Evolutionary conservation across 306 rosid species (phyloP).

Genomic region (Glycine latifolia): DNA sequence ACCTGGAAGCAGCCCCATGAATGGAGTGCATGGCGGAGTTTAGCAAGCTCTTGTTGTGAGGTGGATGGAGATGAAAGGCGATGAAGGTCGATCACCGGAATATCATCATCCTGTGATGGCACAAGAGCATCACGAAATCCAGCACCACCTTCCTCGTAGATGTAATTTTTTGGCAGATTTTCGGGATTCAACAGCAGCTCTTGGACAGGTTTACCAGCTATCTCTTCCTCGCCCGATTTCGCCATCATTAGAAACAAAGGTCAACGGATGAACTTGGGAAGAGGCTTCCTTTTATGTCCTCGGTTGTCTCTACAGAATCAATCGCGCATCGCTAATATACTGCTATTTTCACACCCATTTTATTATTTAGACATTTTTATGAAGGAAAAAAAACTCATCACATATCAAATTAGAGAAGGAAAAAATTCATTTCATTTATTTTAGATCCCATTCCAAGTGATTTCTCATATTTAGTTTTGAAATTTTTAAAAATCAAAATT

Average conservation of each 20-base stretch:
- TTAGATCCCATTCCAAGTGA: not conserved
- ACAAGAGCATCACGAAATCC: conserved; percentile 48
- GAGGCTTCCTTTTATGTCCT: not conserved
- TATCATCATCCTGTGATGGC: conserved; percentile 11
- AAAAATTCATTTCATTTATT: not conserved
- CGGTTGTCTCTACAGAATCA: not conserved
- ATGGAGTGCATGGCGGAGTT: conserved; percentile 33
- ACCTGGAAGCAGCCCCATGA: conserved; percentile 66
- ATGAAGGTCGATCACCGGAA: conserved; percentile 54
- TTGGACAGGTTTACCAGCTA: conserved; percentile 46
- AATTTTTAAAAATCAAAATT: no score
- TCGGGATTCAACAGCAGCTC: conserved; percentile 44
- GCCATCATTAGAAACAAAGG: conserved; percentile 29
- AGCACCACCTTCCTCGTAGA: conserved; percentile 38
- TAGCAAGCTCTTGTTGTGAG: conserved; percentile 40
- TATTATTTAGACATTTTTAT: no score
- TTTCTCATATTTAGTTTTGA: no score
- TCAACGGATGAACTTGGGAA: not conserved
- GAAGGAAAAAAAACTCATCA: not conserved
- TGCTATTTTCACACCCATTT: no score
- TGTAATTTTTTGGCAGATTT: conserved; percentile 48
- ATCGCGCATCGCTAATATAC: no score
- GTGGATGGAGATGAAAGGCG: conserved; percentile 38
- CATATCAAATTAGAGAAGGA: not conserved
- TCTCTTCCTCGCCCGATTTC: conserved; percentile 9